Base-by-base conservation (phyloP, 2,329 filamentous ascomycete species). In the Botryotinia calthae region DNA sequence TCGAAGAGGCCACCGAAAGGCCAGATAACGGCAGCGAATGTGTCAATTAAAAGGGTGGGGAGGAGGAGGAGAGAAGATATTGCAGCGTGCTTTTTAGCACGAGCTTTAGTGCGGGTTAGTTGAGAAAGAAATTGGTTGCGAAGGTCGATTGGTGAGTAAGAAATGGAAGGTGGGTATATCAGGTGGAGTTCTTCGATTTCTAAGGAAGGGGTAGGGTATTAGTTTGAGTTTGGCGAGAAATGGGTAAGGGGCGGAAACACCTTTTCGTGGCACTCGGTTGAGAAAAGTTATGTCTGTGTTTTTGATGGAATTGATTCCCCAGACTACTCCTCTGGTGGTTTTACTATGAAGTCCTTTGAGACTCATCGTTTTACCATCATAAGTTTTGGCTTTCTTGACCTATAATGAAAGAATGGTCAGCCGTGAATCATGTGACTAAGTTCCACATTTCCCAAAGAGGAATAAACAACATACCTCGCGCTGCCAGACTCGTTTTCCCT, bases 1-100 rank as follows among this genome's bases (percentile, higher is more conserved):
- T 81, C 80, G 12, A 79, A 75, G 4, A 81, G 73, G 0, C 80
- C 80, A 25, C 80, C 79, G 56, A 81, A 81, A 2, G 79, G 79
- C 79, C 79, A 81, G 54, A 81, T 75, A 25, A 80, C 34, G 12
- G 75, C 75, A 9, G 75, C 77, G 16, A 78, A 31, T 14, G 78
- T 74, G 31, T 79, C 78, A 5, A 75, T 73, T 31, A 73, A 10
- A 16, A 75, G 69, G 18, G 58, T 28, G 18, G 59, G 58, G 8
- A 63, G 31, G 14, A 71, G 59, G 4, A 71, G 59, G 16, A 54
- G 31, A 6, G 58, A 65, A 9, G 69, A 64, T 18, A 71, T 71
- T 4, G 61, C 58, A 44, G 59, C 46, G 20, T 71, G 69, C 5
- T 51, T 71, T n/a, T 42, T 51, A 0, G 69, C 59, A 12, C 59